Conservation (phyloP, 176 grass and related monocot species). For the Eremochloa ophiuroides region DNA sequence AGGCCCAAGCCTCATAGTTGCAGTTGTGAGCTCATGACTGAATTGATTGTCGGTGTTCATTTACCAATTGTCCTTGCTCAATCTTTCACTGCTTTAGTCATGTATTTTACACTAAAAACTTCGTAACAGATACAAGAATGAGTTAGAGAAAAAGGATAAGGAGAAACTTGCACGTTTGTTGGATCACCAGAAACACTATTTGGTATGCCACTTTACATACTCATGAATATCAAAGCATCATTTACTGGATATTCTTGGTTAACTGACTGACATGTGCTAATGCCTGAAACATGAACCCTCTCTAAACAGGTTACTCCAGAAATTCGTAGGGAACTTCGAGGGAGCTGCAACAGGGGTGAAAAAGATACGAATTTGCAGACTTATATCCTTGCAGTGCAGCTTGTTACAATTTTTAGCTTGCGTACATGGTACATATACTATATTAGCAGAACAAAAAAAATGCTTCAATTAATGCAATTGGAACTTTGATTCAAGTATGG, state of each 20-base stretch:
- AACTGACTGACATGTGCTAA: not conserved
- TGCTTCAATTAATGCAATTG: not conserved
- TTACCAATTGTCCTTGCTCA: not conserved
- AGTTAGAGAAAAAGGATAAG: slow-evolving; percentile 70
- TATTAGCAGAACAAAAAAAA: not conserved
- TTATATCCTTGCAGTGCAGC: slow-evolving; percentile 51
- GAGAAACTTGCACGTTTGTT: slow-evolving; percentile 60
- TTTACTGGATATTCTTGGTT: not conserved
- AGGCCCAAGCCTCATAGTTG: not conserved
- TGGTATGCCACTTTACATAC: slow-evolving; percentile 35
- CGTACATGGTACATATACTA: not conserved
- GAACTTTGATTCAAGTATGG: not conserved
- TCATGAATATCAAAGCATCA: not conserved
- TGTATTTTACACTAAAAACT: not conserved
- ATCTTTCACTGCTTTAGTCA: not conserved
- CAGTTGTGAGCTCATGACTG: not conserved
- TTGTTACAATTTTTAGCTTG: not conserved
- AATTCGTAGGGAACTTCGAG: slow-evolving; percentile 72
- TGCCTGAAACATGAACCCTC: not conserved
- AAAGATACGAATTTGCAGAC: slow-evolving; percentile 50
- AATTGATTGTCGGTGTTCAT: not conserved
- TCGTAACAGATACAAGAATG: slow-evolving; percentile 73
- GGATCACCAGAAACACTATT: slow-evolving; percentile 90
- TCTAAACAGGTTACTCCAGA: slow-evolving; percentile 77
- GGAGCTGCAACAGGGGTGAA: slow-evolving; percentile 63